Conservation (phyloP, 805 yeast species). For the Pichia exigua region DNA sequence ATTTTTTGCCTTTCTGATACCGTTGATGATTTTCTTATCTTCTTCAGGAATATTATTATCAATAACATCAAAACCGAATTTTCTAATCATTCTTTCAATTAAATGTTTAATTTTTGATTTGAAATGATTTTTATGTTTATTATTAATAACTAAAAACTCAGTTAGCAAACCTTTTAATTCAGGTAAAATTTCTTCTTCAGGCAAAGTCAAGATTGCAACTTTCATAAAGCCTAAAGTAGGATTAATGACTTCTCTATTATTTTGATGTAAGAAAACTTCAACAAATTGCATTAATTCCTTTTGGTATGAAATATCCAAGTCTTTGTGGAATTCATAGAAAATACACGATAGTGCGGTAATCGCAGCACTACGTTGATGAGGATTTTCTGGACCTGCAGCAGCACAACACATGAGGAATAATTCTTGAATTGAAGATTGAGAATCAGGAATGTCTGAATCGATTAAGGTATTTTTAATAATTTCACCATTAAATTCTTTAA, state of each 20-base stretch:
- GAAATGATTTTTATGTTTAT: slow-evolving; percentile 93
- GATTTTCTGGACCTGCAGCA: slow-evolving; percentile 88
- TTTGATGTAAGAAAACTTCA: slow-evolving; percentile 82
- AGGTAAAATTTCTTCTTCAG: slow-evolving; percentile 63
- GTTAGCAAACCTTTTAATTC: slow-evolving; percentile 59
- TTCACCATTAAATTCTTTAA: slow-evolving; percentile 55
- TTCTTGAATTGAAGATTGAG: slow-evolving; percentile 66
- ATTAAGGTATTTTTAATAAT: slow-evolving; percentile 54
- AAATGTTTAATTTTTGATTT: slow-evolving; percentile 89
- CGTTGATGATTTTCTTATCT: slow-evolving; percentile 72
- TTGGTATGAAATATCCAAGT: slow-evolving; percentile 50
- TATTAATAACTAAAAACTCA: slow-evolving; percentile 84
- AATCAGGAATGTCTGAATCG: slow-evolving; percentile 52
- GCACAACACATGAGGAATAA: slow-evolving; percentile 91
- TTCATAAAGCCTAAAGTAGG: slow-evolving; percentile 92
- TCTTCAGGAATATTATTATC: slow-evolving; percentile 84
- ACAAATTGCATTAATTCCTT: slow-evolving; percentile 78
- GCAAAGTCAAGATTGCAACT: slow-evolving; percentile 75
- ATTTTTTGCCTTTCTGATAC: slow-evolving; percentile 78
- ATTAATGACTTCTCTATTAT: slow-evolving; percentile 88
- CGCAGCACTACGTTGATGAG: slow-evolving; percentile 96
- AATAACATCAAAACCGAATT: slow-evolving; percentile 82
- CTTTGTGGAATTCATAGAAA: slow-evolving; percentile 74
- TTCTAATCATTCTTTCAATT: slow-evolving; percentile 81
- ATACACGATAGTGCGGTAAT: slow-evolving; percentile 84